phyloP scores from a whole-genome alignment of 768 basidiomycete species.

The Phylloporus rhodoxanthus region DNA sequence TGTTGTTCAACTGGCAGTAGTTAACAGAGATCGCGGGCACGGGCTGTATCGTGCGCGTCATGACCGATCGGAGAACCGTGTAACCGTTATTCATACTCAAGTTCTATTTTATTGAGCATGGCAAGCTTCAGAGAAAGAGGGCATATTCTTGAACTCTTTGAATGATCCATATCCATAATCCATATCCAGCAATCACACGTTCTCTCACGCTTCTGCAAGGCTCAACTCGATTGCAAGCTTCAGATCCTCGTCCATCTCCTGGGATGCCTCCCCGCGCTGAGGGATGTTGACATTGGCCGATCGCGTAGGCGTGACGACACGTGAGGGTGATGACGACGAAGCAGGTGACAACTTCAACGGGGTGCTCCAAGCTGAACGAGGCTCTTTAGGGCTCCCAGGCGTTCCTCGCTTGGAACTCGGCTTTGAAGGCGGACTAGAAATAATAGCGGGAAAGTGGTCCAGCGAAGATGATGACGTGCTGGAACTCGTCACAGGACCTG shows the following conservation, averaged over 20 bases:
- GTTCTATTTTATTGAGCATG: too few relatives aligned
- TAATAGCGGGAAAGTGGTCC: constrained; percentile 32
- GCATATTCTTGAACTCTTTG: background rate
- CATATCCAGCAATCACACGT: constrained; percentile 3
- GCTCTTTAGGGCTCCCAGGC: constrained; percentile 10
- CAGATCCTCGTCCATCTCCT: constrained; percentile 59
- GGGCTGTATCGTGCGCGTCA: constrained; percentile 88
- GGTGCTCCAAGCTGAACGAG: constrained; percentile 36
- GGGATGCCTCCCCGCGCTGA: constrained; percentile 9
- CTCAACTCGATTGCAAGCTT: constrained; percentile 64
- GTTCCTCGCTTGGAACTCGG: constrained; percentile 18
- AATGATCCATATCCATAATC: background rate
- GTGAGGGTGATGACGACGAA: constrained; percentile 15
- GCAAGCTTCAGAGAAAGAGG: too few relatives aligned
- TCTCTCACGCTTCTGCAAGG: constrained; percentile 47
- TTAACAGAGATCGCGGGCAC: constrained; percentile 91
- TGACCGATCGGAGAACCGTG: constrained; percentile 61
- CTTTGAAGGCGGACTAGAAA: constrained; percentile 25
- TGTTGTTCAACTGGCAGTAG: constrained; percentile 35
- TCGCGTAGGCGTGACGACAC: constrained; percentile 4
- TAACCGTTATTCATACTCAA: too few relatives aligned
- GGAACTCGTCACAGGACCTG: constrained; percentile 6
- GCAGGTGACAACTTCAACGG: constrained; percentile 29
- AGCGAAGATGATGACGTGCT: constrained; percentile 20
- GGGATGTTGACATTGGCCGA: constrained; percentile 12